Evolutionary conservation across 257 asterid species (phyloP), one percentile per base, ranked within the genome.

Genomic region (Solanum peruvianum): DNA sequence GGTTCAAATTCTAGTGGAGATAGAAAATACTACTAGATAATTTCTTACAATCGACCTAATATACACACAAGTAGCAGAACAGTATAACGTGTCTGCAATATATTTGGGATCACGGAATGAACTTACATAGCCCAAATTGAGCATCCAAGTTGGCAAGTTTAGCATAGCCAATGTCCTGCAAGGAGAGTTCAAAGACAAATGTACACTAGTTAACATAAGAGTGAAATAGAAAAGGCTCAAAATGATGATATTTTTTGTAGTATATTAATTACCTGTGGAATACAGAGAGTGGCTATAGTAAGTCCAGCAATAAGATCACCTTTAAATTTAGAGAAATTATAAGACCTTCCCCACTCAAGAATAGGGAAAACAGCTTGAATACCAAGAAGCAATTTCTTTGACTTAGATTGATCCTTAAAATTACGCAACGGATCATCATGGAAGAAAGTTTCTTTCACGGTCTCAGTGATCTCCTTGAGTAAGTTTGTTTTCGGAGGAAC

Each of bases 241-340:
- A 62, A 45, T 27, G 7, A 52, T 21, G 7, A 52, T 14, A 3
- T 33, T 33, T 27, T 27, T 9, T 14, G 77, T 64, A 25, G 35
- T 16, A 27, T 77, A 21, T 35, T 52, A 52, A 25, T 39, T 86
- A 93, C 98, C 95, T 95, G 98, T 88, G 98, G 98, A 82, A 95
- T 95, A 89, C 96, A 93, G 29, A 95, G 95, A 87, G 98, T 94
- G 2, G 98, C 98, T 49, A 94, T 95, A 88, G 98, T 94, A 20
- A 95, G 98, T 7, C 98, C 98, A 64, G 97, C 93, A 44, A 94
- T 94, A 11, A 95, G 88, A 86, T 95, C 98, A 13, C 98, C 98
- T 87, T 88, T 93, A 52, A 95, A 89, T 92, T 92, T 88, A 58
- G 87, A 75, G 15, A 94, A 92, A 42, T 86, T 93, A 86, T 95